phyloP scores from a whole-genome alignment of 495 filamentous ascomycete genomes.

The Apiosordaria backusii region DNA sequence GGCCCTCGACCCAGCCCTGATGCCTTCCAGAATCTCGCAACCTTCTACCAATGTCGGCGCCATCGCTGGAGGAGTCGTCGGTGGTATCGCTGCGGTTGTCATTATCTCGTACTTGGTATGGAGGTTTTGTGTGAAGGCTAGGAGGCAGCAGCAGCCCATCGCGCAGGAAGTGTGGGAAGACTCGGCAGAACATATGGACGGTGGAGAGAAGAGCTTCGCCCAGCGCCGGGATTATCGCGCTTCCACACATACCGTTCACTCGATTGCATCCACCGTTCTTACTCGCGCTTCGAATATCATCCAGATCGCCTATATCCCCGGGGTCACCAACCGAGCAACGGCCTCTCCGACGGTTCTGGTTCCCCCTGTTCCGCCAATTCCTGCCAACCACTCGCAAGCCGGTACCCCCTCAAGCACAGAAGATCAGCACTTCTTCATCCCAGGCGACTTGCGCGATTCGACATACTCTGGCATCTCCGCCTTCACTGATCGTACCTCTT shows the following conservation, averaged over 20 bases:
- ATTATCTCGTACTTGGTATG: conserved; percentile 75
- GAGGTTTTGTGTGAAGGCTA: conserved; percentile 80
- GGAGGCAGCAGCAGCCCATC: conserved; percentile 62
- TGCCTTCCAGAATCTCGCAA: conserved; percentile 25
- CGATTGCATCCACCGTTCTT: conserved; percentile 91
- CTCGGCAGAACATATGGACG: conserved; percentile 47
- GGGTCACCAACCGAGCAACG: conserved; percentile 88
- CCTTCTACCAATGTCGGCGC: conserved; percentile 66
- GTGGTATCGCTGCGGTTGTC: conserved; percentile 65
- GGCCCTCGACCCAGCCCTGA: conserved; percentile 13
- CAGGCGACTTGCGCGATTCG: conserved; percentile 86
- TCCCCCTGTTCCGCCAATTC: conserved; percentile 89
- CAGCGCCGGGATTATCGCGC: conserved; percentile 62
- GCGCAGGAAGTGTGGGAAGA: conserved; percentile 52
- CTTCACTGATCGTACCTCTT: conserved; percentile 65
- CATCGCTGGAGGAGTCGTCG: conserved; percentile 81
- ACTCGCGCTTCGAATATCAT: conserved; percentile 98
- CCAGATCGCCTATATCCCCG: conserved; percentile 97
- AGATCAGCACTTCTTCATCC: conserved; percentile 92
- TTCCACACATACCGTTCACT: conserved; percentile 82
- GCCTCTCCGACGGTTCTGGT: conserved; percentile 78
- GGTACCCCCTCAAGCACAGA: conserved; percentile 56
- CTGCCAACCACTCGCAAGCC: conserved; percentile 58
- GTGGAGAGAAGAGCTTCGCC: conserved; percentile 58
- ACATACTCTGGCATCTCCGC: conserved; percentile 64